Conservation (phyloP, 352 stramenopile species). For the Aphanomyces stellatus region DNA sequence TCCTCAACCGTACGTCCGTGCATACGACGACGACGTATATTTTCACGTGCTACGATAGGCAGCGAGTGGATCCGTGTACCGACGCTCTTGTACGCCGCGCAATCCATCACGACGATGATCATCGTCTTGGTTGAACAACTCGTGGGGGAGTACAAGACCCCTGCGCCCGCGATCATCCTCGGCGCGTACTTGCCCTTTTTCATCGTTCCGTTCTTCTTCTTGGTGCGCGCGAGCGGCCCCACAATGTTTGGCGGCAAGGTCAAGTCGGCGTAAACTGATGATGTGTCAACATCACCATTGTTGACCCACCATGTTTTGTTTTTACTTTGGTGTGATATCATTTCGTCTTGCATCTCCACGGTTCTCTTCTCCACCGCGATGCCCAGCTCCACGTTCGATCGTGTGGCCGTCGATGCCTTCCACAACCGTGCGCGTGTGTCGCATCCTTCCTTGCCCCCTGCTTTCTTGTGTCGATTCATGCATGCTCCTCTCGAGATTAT, state of each 20-base stretch:
- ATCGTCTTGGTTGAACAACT: conserved; percentile 6
- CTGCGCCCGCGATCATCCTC: neutral
- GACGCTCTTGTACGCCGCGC: conserved; percentile 2
- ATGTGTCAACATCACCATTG: no score
- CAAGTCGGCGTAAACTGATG: conserved; percentile 7
- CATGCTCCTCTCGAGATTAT: no score
- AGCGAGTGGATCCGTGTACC: conserved; percentile 7
- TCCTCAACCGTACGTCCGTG: neutral
- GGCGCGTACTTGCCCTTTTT: neutral
- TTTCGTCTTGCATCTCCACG: no score
- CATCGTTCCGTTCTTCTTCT: neutral
- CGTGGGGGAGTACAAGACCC: neutral
- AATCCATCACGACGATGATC: neutral
- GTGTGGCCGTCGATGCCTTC: no score
- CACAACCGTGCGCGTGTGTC: no score
- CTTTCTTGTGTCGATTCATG: no score
- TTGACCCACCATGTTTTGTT: no score
- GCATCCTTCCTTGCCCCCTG: no score
- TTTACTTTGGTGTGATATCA: no score
- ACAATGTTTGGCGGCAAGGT: neutral
- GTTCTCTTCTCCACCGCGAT: no score
- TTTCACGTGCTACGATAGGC: neutral
- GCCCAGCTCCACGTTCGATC: no score
- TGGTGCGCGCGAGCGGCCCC: neutral
- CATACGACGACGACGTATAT: neutral